Conservation (phyloP, 1,284 basidiomycete genomes). For the Apiotrichum akiyoshidainum region DNA sequence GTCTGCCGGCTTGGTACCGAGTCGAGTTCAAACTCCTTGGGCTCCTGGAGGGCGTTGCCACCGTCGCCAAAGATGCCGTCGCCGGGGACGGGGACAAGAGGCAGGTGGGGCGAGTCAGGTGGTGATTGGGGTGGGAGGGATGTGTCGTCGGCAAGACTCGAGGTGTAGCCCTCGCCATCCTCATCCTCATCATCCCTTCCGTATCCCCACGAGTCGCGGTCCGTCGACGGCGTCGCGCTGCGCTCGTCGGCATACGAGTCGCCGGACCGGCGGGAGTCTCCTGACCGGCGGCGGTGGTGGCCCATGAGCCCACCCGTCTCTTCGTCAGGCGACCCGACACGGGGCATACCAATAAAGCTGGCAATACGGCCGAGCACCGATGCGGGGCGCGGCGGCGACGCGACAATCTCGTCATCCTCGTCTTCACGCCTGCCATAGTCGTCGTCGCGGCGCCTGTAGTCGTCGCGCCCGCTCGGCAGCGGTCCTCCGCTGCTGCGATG, state of each 20-base stretch:
- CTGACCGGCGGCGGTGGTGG: constrained; percentile 4
- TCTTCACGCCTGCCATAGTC: constrained; percentile 22
- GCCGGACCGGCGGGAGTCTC: constrained; percentile 9
- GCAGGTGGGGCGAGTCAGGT: constrained; percentile 45
- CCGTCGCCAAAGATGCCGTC: constrained; percentile 50
- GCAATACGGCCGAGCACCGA: constrained; percentile 44
- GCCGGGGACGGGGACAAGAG: constrained; percentile 39
- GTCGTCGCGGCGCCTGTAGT: constrained; percentile 9
- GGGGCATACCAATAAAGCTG: constrained; percentile 42
- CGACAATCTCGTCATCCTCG: constrained; percentile 6
- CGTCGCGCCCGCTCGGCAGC: not conserved
- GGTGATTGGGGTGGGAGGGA: constrained; percentile 49
- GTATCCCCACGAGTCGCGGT: constrained; percentile 47
- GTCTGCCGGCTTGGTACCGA: constrained; percentile 61
- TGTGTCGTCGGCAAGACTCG: constrained; percentile 50
- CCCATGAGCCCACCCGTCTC: constrained; percentile 19
- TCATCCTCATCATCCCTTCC: constrained; percentile 40
- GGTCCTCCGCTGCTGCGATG: not conserved
- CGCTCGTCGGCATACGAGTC: not conserved
- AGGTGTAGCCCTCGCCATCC: constrained; percentile 38
- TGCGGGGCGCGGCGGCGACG: constrained; percentile 27
- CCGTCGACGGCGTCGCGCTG: constrained; percentile 23
- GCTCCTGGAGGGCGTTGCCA: constrained; percentile 22
- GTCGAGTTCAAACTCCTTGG: constrained; percentile 39
- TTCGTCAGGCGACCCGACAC: constrained; percentile 8